These are phyloP conservation scores for Quercus alba DNA, from an alignment of 306 rosid species.

Conservation along the genomic window DNA sequence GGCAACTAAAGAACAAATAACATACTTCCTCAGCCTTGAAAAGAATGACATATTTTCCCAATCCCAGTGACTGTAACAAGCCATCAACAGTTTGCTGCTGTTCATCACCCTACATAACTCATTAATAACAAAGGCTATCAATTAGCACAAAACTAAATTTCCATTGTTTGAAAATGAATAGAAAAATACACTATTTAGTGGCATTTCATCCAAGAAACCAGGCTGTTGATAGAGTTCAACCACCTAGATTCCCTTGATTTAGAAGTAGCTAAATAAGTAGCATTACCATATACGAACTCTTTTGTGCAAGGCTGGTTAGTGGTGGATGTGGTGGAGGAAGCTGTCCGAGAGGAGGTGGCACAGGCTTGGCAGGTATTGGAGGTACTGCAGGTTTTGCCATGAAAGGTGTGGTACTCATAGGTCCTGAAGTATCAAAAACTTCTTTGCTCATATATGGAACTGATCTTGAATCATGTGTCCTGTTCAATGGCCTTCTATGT, in stretches of 20 bases:
- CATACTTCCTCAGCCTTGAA: conserved; percentile 98
- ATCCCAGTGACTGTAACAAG: conserved; percentile 68
- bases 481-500: conserved; percentile 48
- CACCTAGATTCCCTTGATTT: not conserved
- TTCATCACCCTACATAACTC: conserved; percentile 56
- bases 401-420: conserved; percentile 43
- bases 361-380: conserved; percentile 56
- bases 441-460: conserved; percentile 52
- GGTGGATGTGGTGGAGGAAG: conserved; percentile 73
- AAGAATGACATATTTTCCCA: conserved; percentile 76
- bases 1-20: conserved; percentile 16
- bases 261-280: conserved; percentile 17
- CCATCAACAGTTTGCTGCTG: conserved; percentile 75
- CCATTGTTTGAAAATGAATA: not conserved
- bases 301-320: conserved; percentile 40
- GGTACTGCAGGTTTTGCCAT: conserved; percentile 49
- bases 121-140: conserved; percentile 6
- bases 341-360: conserved; percentile 49
- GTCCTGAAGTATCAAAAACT: conserved; percentile 55
- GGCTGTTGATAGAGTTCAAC: not conserved
- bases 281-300: conserved; percentile 58
- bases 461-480: conserved; percentile 56
- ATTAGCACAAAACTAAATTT: not conserved
- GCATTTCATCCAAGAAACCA: not conserved
- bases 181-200: not conserved